Base-by-base conservation (phyloP, 164 flowering plant genomes). In the Umbilicus rupestris region DNA sequence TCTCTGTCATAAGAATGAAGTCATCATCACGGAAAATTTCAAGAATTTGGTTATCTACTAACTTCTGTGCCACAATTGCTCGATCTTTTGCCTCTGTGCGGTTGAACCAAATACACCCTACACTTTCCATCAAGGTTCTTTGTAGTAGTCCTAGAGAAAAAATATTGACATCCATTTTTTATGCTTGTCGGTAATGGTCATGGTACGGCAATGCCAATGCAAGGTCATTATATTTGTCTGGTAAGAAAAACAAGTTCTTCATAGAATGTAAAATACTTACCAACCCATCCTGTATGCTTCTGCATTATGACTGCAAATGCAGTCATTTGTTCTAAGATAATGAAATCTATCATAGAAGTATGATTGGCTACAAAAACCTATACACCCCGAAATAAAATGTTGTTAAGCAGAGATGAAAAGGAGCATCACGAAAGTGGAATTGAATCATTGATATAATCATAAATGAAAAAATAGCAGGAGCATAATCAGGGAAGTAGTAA, bases 221-320 rank as follows among this genome's bases (percentile, higher is more conserved):
- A 24, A 50, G 6, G 37, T 55, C 19, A 26, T 2, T 28, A 14
- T 26, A 26, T 26, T 8, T 3, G 15, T 55, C 35, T 28, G 5
- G 60, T 6, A 49, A 49, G 0, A 49, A 5, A n/a, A 1, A 49
- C 11, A n/a, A 49, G 55, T 49, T 20, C 7, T n/a, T 9, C 3
- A 14, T 49, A 49, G 28, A 49, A n/a, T 8, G 20, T 49, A 22
- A 55, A 55, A 28, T 28, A 55, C 98, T 81, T 78, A 95, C 99
- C 99, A 77, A 95, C 96, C 97, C 99, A 92, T 31, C 99, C 99
- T 72, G 96, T 87, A 78, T 95, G 99, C 78, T 95, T 95, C 75
- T 95, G 99, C 99, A 95, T 95, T 37, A 95, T 95, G 19, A 92
- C 99, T 75, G 97, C 96, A 82, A 95, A 95, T 70, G 99, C 87